Base-by-base conservation (phyloP, 2,329 filamentous ascomycete species). In the Waltergamsia citrina region DNA sequence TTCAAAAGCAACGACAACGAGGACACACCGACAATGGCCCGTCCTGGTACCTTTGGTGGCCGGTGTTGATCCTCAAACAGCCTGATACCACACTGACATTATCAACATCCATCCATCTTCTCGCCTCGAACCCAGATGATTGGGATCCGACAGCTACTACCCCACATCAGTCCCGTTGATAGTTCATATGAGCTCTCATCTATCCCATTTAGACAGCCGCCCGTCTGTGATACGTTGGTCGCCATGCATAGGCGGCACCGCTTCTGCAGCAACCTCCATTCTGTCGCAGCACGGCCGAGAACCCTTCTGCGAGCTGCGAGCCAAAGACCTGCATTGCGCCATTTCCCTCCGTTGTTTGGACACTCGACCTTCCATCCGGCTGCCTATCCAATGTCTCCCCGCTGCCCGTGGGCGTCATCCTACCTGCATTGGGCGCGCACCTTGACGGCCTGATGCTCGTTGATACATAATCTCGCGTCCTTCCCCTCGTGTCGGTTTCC, bases 121-220 rank as follows among this genome's bases (percentile, higher is more conserved):
- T 6, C 25, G 12, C 17, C 29, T 19, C 22, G 4, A 21, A 32
- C 10, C 20, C 12, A 32, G 20, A 15, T 21, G 29, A 32, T 32
- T 32, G 29, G 29, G 22, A 32, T 11, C 17, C 14, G 17, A 10
- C 12, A 21, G 20, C 6, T 12, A 8, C 29, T 21, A 32, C 29
- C 29, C 29, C 29, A 21, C 29, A 32, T 12, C 29, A 11, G 17
- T 20, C 17, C 29, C 29, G 22, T 32, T 32, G 29, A 19, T 9
- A 11, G 9, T 20, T 32, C 15, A 32, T 12, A 18, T 21, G 17
- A 6, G 16, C 22, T 8, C 22, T n/a, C 8, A 8, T 8, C 22
- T 24, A n/a, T 24, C 22, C 22, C 8, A 8, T 24, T 24, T n/a
- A 24, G 22, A 15, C 25, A 27, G 25, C 25, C 25, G 25, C n/a